Evolutionary conservation across 1,284 basidiomycete species (phyloP), one percentile per base, ranked within the genome.

Genomic region (Tilletia horrida): DNA sequence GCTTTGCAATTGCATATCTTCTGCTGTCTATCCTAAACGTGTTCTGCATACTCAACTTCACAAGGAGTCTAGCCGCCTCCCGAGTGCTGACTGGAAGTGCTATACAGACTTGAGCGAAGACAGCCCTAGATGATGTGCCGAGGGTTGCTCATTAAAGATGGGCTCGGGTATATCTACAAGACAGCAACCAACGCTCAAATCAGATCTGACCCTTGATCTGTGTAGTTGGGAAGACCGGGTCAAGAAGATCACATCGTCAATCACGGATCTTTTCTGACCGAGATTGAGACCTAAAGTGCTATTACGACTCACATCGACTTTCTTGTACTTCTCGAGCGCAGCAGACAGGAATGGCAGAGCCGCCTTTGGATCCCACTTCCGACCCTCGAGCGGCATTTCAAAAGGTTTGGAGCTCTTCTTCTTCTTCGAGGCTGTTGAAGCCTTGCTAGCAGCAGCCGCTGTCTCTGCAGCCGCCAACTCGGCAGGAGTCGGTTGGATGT

Each of bases 281-380:
- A 42, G 16, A 35, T 18, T 25, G 27, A 42, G 18, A 43, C 35
- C 4, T 55, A 25, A 52, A 27, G 50, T 8, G 21, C 25, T n/a
- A 18, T 14, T 50, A 55, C 21, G 23, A 73, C 74, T 85, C 70
- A 86, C 81, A 73, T 87, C 86, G 8, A 86, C 85, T 65, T 85
- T 84, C 47, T 83, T 77, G 70, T 84, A 84, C 72, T 83, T 84
- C 13, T 82, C 77, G 23, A 84, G 76, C 1, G 83, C 85, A 43
- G 76, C 77, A 7, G 73, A 75, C 23, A 85, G 80, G n/a, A 81
- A 81, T 1, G 76, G 76, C 63, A 83, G 77, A 0, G 84, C 84
- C 59, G 82, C 80, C 72, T 84, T 84, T 67, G 84, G 83, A 73
- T 86, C 85, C 84, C 86, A 86, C 55, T 84, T 70, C 7, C 76